phyloP scores from a whole-genome alignment of 768 basidiomycete species.

The Lactarius evosmus region DNA sequence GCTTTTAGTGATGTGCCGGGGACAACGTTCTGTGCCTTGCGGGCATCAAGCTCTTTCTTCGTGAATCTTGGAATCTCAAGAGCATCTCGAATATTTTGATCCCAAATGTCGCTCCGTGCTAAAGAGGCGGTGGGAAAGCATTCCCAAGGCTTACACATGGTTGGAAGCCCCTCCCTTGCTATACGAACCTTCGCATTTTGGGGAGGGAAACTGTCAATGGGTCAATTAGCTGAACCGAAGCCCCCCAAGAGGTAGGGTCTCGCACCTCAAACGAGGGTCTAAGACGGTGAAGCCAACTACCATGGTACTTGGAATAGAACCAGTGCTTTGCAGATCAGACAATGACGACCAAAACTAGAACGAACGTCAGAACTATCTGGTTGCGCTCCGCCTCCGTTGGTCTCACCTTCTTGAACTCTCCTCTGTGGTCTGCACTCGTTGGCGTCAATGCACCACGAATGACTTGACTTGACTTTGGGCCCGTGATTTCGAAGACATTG shows the following conservation, averaged over 20 bases:
- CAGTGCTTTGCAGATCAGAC: constrained; percentile 57
- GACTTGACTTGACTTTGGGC: constrained; percentile 77
- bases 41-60: constrained; percentile 83
- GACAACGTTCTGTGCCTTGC: constrained; percentile 72
- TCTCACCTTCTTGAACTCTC: constrained; percentile 58
- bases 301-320: constrained; percentile 68
- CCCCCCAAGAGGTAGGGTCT: constrained; percentile 8
- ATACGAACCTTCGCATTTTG: constrained; percentile 56
- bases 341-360: constrained; percentile 68
- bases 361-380: constrained; percentile 4
- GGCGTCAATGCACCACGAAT: constrained; percentile 38
- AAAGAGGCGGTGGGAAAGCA: constrained; percentile 55
- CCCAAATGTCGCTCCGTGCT: constrained; percentile 75
- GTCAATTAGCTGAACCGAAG: background rate
- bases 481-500: constrained; percentile 87
- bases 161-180: constrained; percentile 32
- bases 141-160: constrained; percentile 33
- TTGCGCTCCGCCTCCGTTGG: background rate
- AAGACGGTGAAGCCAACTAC: constrained; percentile 74
- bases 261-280: constrained; percentile 85
- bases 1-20: constrained; percentile 74
- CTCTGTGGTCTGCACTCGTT: constrained; percentile 39
- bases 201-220: constrained; percentile 71
- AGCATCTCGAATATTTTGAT: constrained; percentile 47
- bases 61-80: constrained; percentile 65